phyloP scores from a whole-genome alignment of 768 basidiomycete genomes.

The Lentinula boryana region DNA sequence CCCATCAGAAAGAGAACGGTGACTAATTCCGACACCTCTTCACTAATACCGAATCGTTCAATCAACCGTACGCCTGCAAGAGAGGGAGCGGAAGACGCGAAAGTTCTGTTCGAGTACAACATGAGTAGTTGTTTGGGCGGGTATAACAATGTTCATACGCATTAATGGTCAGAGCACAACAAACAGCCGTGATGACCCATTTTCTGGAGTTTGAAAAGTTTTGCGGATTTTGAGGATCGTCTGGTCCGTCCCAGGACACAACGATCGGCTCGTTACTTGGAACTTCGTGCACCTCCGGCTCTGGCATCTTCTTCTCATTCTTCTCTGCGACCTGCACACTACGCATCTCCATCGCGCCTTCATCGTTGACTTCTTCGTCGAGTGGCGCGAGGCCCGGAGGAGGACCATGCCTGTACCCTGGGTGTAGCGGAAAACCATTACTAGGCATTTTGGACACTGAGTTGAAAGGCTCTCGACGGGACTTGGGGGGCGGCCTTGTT shows the following conservation, averaged over 20 bases:
- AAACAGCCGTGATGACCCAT: constrained; percentile 40
- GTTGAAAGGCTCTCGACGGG: background rate
- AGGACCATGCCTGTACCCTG: background rate
- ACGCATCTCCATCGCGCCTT: background rate
- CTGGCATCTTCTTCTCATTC: constrained; percentile 2
- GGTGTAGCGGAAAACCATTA: background rate
- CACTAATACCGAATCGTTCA: constrained; percentile 29
- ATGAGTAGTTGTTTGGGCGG: background rate
- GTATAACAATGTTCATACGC: constrained; percentile 31
- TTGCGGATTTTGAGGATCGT: constrained; percentile 47
- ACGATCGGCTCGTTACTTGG: background rate
- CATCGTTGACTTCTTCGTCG: background rate
- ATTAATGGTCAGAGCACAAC: constrained; percentile 45
- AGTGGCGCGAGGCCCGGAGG: constrained; percentile 1
- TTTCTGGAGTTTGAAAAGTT: constrained; percentile 57
- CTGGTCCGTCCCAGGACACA: constrained; percentile 49
- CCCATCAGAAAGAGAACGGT: constrained; percentile 47
- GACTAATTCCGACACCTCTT: constrained; percentile 42
- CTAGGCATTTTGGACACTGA: background rate
- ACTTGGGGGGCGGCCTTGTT: background rate
- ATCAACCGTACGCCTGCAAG: constrained; percentile 28
- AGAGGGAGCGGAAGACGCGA: constrained; percentile 54
- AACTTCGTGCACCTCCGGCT: background rate
- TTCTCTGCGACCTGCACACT: background rate
- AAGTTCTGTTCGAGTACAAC: constrained; percentile 32